Conservation (phyloP, 306 rosid species). For the Fragaria vesca region DNA sequence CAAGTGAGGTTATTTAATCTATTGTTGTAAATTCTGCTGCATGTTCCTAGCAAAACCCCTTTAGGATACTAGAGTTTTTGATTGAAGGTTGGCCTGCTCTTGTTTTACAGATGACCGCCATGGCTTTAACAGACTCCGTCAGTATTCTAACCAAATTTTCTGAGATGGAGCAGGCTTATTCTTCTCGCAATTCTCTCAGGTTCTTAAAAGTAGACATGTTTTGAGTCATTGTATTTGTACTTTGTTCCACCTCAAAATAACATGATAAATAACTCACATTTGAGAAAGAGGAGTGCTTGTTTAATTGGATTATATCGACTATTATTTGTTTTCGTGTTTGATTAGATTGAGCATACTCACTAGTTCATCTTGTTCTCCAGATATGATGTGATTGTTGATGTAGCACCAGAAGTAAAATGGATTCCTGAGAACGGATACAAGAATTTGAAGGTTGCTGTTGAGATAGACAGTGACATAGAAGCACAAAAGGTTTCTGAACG, state of each 20-base stretch:
- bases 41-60: no score
- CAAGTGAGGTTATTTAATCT: neutral
- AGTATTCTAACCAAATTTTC: slow-evolving; percentile 67
- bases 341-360: slow-evolving; percentile 25
- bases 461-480: slow-evolving; percentile 76
- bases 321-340: slow-evolving; percentile 7
- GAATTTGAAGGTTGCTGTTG: slow-evolving; percentile 80
- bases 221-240: slow-evolving; percentile 17
- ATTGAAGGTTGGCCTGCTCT: slow-evolving; percentile 4
- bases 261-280: neutral
- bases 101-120: slow-evolving; percentile 62
- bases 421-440: slow-evolving; percentile 69
- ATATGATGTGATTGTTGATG: slow-evolving; percentile 81
- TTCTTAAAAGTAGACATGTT: slow-evolving; percentile 23
- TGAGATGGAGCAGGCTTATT: slow-evolving; percentile 73
- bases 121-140: slow-evolving; percentile 80
- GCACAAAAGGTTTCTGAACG: slow-evolving; percentile 60
- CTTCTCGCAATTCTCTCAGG: slow-evolving; percentile 75
- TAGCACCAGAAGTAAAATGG: slow-evolving; percentile 90
- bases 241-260: neutral
- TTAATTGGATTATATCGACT: slow-evolving; percentile 13
- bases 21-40: neutral
- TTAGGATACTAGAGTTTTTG: slow-evolving; percentile 6
- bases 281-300: neutral
- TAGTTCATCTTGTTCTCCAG: slow-evolving; percentile 50